These are phyloP conservation scores for Arthrobotrys pseudoclavata DNA, from an alignment of 2,329 filamentous ascomycete genomes.

Conservation along the genomic window DNA sequence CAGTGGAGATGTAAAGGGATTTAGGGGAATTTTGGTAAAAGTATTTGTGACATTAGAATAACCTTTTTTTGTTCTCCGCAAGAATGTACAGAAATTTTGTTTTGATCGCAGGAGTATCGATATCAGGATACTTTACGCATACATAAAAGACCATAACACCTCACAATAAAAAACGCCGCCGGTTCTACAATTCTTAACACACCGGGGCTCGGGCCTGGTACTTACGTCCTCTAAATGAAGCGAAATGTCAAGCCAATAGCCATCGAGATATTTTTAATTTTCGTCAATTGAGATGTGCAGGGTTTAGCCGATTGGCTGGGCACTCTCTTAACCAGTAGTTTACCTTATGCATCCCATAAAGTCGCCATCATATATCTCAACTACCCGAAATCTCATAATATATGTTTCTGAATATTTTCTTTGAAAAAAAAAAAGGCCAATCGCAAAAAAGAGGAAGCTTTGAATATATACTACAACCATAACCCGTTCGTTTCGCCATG, in stretches of 20 bases:
- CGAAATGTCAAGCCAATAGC: constrained; percentile 7
- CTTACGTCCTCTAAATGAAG: neutral
- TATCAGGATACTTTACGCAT: too few species aligned
- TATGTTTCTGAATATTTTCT: constrained; percentile 28
- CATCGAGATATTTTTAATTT: constrained; percentile 7
- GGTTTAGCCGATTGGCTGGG: neutral
- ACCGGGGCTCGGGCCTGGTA: too few species aligned
- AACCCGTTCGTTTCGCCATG: constrained; percentile 37
- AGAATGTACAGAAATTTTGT: neutral
- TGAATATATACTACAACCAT: constrained; percentile 50
- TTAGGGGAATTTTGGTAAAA: neutral
- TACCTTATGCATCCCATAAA: too few species aligned
- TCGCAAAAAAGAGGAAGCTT: constrained; percentile 15
- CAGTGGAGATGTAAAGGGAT: neutral
- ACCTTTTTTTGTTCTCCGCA: neutral
- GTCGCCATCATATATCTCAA: too few species aligned
- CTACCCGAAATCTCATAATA: neutral
- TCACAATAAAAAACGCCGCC: too few species aligned
- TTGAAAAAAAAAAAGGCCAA: neutral
- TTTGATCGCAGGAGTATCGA: neutral
- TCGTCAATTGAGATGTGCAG: neutral
- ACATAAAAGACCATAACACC: too few species aligned
- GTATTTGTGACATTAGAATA: constrained; percentile 1
- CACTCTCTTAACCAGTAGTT: too few species aligned
- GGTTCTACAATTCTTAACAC: too few species aligned